Evolutionary conservation across 2,329 filamentous ascomycete species (phyloP).

Genomic region (Sclerotiophoma versabilis): DNA sequence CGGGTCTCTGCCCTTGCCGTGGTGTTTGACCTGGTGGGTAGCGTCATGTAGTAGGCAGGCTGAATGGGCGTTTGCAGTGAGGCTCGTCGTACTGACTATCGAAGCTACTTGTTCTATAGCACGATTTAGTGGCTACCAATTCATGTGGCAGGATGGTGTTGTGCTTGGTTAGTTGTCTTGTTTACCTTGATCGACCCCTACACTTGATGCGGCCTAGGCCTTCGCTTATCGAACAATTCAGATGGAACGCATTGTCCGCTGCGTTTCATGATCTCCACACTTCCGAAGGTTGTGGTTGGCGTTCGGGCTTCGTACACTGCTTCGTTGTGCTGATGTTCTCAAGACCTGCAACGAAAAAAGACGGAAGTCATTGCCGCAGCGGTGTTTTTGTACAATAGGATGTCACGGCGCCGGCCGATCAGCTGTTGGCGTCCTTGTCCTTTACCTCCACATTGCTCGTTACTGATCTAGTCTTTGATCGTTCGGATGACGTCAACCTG

Average conservation of each 20-base stretch:
- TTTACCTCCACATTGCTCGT: neutral
- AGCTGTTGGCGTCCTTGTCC: too few relatives aligned
- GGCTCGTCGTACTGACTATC: neutral
- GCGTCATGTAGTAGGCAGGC: neutral
- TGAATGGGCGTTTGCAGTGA: neutral
- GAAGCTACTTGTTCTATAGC: neutral
- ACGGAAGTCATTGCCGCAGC: too few relatives aligned
- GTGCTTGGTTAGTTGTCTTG: neutral
- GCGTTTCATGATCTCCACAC: neutral
- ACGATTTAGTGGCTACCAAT: neutral
- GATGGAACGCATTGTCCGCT: neutral
- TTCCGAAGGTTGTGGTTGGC: too few relatives aligned
- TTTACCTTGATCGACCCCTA: neutral
- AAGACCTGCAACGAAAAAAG: too few relatives aligned
- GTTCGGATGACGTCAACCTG: neutral
- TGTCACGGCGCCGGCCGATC: neutral
- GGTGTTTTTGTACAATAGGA: neutral
- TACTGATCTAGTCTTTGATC: neutral
- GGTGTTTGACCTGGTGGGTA: neutral
- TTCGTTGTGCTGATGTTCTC: too few relatives aligned
- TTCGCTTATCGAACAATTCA: neutral
- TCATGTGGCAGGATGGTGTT: neutral
- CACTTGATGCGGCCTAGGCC: neutral
- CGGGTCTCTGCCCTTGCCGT: constrained; percentile 6
- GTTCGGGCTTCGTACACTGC: too few relatives aligned